These are phyloP conservation scores for Neurospora pannonica DNA, from an alignment of 495 filamentous ascomycete genomes.

Conservation along the genomic window DNA sequence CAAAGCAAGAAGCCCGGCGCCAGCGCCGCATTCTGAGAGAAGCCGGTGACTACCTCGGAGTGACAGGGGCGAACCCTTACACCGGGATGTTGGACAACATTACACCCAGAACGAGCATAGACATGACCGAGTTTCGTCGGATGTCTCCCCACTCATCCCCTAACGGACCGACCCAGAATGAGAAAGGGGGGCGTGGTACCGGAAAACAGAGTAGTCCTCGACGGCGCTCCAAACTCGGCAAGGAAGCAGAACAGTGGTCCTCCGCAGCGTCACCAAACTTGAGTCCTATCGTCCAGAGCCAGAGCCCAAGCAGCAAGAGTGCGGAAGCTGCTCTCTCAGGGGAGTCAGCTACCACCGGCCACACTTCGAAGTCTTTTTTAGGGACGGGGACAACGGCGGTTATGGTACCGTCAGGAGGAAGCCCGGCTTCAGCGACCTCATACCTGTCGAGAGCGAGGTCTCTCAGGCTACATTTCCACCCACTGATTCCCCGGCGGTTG, in stretches of 20 bases:
- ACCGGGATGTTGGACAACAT: conserved; percentile 40
- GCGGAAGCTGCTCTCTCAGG: background rate
- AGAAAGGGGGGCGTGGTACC: conserved; percentile 18
- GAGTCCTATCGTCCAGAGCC: conserved; percentile 37
- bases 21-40: conserved; percentile 30
- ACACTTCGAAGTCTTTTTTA: conserved; percentile 25
- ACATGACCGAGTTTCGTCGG: conserved; percentile 4
- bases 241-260: conserved; percentile 35
- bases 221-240: conserved; percentile 28
- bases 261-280: conserved; percentile 37
- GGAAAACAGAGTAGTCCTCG: conserved; percentile 24
- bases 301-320: conserved; percentile 9
- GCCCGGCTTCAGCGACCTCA: conserved; percentile 21
- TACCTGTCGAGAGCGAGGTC: conserved; percentile 17
- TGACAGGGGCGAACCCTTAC: conserved; percentile 44
- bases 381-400: conserved; percentile 12
- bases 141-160: background rate
- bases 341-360: conserved; percentile 4
- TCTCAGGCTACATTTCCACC: conserved; percentile 5
- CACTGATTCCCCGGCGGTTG: conserved; percentile 6
- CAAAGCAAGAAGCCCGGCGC: conserved; percentile 29
- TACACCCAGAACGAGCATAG: conserved; percentile 32
- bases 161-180: conserved; percentile 10
- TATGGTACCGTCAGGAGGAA: background rate
- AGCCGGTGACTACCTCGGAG: conserved; percentile 44